These are phyloP conservation scores for Seiridium cupressi DNA, from an alignment of 2,329 filamentous ascomycete genomes.

Conservation along the genomic window DNA sequence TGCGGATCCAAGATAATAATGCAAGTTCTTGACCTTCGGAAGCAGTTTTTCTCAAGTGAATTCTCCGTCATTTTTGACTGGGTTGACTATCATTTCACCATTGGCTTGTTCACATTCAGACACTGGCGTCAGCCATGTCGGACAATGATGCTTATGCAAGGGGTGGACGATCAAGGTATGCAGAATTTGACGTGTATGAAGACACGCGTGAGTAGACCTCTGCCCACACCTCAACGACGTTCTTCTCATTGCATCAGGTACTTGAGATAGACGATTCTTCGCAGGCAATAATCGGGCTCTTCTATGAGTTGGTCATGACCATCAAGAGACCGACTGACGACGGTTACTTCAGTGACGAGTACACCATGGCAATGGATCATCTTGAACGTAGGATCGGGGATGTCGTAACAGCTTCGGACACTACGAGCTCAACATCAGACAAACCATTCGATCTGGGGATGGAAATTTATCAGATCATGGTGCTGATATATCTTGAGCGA, in stretches of 20 bases:
- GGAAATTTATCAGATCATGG: not conserved
- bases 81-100: not conserved
- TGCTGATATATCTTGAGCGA: not conserved
- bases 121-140: not conserved
- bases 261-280: not conserved
- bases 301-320: not conserved
- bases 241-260: not conserved
- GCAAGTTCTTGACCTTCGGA: not conserved
- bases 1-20: not conserved
- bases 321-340: not conserved
- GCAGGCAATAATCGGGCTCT: not conserved
- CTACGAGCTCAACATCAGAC: not conserved
- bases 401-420: not conserved
- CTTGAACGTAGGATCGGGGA: not conserved
- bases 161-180: not conserved
- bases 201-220: not conserved
- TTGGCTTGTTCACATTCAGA: not conserved
- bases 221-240: not conserved
- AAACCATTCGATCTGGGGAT: not conserved
- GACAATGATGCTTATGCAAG: too few relatives aligned
- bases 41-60: not conserved
- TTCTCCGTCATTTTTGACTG: not conserved
- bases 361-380: not conserved
- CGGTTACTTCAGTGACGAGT: not conserved
- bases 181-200: not conserved